Conservation (phyloP, 2,329 filamentous ascomycete genomes). For the Calonectria leucothoes region DNA sequence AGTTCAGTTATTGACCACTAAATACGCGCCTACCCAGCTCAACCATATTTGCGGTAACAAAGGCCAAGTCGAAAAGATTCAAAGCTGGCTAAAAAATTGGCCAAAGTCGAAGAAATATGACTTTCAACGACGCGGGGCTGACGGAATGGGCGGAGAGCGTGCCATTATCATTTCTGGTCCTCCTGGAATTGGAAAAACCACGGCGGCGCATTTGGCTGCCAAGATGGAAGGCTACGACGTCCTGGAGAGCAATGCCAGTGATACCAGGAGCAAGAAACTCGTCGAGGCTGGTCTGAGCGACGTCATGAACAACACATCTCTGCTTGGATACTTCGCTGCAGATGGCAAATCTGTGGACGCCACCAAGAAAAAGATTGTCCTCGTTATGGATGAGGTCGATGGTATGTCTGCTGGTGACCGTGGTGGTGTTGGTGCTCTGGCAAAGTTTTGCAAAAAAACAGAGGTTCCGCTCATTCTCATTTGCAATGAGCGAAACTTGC, state of each 20-base stretch:
- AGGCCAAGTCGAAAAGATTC: conserved; percentile 86
- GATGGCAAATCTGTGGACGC: conserved; percentile 84
- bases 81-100: conserved; percentile 88
- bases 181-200: conserved; percentile 97
- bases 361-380: conserved; percentile 89
- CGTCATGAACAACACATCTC: conserved; percentile 91
- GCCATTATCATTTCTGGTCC: conserved; percentile 97
- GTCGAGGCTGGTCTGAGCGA: conserved; percentile 91
- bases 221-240: conserved; percentile 94
- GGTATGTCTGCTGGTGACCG: conserved; percentile 98
- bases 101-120: conserved; percentile 80
- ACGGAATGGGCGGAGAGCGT: conserved; percentile 85
- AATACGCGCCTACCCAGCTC: conserved; percentile 89
- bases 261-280: conserved; percentile 94
- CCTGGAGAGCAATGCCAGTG: conserved; percentile 95
- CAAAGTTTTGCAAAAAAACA: conserved; percentile 95
- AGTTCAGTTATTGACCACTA: conserved; percentile 88
- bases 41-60: conserved; percentile 97
- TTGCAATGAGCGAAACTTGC: conserved; percentile 92
- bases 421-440: conserved; percentile 93
- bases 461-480: conserved; percentile 96
- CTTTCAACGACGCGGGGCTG: conserved; percentile 85
- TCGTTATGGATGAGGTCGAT: conserved; percentile 99
- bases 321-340: conserved; percentile 89
- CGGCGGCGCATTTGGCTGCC: conserved; percentile 92